Base-by-base conservation (phyloP, 768 basidiomycete species). In the Mrakia blollopis region DNA sequence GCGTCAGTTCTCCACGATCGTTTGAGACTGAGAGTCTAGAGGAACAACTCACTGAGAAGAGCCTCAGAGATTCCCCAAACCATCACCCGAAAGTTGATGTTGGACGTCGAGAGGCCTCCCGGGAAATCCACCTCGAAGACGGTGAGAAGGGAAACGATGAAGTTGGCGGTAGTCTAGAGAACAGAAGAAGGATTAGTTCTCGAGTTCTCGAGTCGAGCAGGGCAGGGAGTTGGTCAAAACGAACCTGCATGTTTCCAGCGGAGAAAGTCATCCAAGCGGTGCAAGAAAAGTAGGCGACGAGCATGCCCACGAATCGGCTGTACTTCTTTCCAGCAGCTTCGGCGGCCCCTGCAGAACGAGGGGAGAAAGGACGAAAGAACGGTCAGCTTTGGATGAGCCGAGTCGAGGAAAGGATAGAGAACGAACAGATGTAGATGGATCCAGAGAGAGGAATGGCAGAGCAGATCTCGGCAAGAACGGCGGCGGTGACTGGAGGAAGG, bases 241-340 rank as follows among this genome's bases (percentile, higher is more conserved):
- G 25, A 21, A 73, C 93, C 85, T 94, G 92, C 77, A 91, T 93
- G 81, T 93, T 94, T 37, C 91, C 89, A 13, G 94, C 94, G 57
- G 89, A 87, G 80, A 94, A 96, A 0, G 94, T 95, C 88, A 93
- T 93, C 94, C 94, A 96, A n/a, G 93, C 94, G 1, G 93, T 94
- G 76, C 90, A 90, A 21, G 92, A 87, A 93, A 93, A 96, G 91
- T 92, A 96, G 41, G 93, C 93, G 23, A 94, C 93, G 75, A 93
- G 83, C 84, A 94, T 93, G 0, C 92, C 93, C 79, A 93, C 88
- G 83, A 95, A 91, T 50, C 94, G 87, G 3, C 89, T 92, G 80
- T 92, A 90, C 80, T 92, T 92, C 8, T 90, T 90, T 2, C 94
- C 94, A 7, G 92, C 94, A 81, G 92, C 93, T 81, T 93, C 93